These are phyloP conservation scores for Eudorina sp. DNA, from an alignment of 139 green algal species.

Conservation along the genomic window DNA sequence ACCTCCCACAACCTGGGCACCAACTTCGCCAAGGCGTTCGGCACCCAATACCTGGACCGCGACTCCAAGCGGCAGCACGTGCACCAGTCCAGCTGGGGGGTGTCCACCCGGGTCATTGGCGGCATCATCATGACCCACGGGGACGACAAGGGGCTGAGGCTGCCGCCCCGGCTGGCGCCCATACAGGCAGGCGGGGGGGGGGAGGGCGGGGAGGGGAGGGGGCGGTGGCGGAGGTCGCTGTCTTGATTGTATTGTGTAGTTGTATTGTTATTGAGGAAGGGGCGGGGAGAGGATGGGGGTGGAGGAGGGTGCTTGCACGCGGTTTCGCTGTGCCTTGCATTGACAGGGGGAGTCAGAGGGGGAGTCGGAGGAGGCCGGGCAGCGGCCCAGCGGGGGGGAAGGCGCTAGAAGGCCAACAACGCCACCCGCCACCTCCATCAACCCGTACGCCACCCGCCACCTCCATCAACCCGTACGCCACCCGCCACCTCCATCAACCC, in stretches of 20 bases:
- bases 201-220: too few relatives aligned
- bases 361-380: background rate
- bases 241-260: background rate
- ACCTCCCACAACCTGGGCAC: conserved; percentile 97
- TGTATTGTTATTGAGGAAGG: background rate
- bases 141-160: conserved; percentile 93
- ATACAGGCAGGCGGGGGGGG: conserved; percentile 91
- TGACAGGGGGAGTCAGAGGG: background rate
- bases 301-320: background rate
- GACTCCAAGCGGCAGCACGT: conserved; percentile 78
- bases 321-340: background rate
- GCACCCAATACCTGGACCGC: conserved; percentile 61
- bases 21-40: conserved; percentile 95
- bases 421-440: too few relatives aligned
- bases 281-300: too few relatives aligned
- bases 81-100: conserved; percentile 95
- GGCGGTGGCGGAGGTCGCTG: background rate
- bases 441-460: too few relatives aligned
- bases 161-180: conserved; percentile 93
- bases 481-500: too few relatives aligned
- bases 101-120: conserved; percentile 94
- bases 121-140: conserved; percentile 99
- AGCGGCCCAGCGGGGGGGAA: too few relatives aligned
- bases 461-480: too few relatives aligned
- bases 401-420: too few relatives aligned